Percentiles rank a stretch among this genome's conserved stretches.
These are phyloP conservation scores for Geranium incanum DNA, from an alignment of 441 rosid species.

Conservation along the genomic window DNA sequence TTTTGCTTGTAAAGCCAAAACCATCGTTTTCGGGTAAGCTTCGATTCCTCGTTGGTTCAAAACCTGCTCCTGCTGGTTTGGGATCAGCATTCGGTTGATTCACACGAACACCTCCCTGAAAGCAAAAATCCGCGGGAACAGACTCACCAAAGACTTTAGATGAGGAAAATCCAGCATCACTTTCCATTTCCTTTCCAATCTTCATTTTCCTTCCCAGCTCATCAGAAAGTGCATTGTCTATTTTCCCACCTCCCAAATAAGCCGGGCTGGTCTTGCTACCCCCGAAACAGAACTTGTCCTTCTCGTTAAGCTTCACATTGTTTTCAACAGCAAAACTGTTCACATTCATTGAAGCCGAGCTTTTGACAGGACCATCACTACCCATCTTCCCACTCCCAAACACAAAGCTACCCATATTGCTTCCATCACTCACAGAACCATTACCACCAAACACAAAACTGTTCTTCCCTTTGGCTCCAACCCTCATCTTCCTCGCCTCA, in stretches of 20 bases:
- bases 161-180: constrained; percentile 31
- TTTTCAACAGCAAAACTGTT: constrained; percentile 18
- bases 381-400: constrained; percentile 16
- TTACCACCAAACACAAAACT: constrained; percentile 7
- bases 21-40: constrained; percentile 25
- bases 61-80: constrained; percentile 18
- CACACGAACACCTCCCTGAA: constrained; percentile 27
- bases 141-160: constrained; percentile 21
- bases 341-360: constrained; percentile 24
- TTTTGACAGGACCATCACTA: constrained; percentile 23
- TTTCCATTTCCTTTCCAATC: constrained; percentile 28
- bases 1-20: constrained; percentile 39
- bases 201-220: constrained; percentile 53
- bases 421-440: constrained; percentile 2
- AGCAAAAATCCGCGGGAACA: constrained; percentile 27
- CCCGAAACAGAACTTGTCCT: constrained; percentile 21
- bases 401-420: constrained; percentile 15
- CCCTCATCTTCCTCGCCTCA: constrained; percentile 30
- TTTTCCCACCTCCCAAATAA: constrained; percentile 28
- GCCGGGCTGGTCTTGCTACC: constrained; percentile 10
- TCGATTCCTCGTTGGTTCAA: constrained; percentile 21
- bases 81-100: constrained; percentile 24
- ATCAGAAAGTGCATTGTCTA: constrained; percentile 35
- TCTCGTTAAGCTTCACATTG: constrained; percentile 19
- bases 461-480: constrained; percentile 19